Base-by-base conservation (phyloP, 495 filamentous ascomycete genomes). In the Stereocaulon alpinum region DNA sequence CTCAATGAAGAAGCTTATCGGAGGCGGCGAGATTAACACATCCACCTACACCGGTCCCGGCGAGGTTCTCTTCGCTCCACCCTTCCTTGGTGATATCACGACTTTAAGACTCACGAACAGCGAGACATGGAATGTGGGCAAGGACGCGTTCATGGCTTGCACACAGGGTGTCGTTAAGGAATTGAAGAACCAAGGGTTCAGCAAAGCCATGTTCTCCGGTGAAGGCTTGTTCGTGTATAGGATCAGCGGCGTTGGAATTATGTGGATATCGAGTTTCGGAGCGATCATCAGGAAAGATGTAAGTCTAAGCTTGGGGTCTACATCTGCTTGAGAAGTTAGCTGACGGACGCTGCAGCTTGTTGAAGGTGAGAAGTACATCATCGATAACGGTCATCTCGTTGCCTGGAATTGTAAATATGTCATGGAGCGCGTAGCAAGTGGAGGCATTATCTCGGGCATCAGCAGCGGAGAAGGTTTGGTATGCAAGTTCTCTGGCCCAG, bases 371-470 rank as follows among this genome's bases (percentile, higher is more conserved):
- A 82, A 82, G 57, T 98, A 95, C 70, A 87, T 90, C 58, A 83
- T 98, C 54, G 91, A 98, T 66, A 98, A 98, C 66, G 92, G 91
- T 11, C 91, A 98, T 63, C 76, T 98, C 6, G 91, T 98, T 1
- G 94, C 93, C 5, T 98, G 93, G 93, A 96, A 96, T 67, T 92
- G 88, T 70, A 87, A 94, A 62, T 98, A 97, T 67, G 75, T 85
- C 12, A 82, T 97, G 48, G 89, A 95, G 72, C 86, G 94, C 10
- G 87, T 91, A 12, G 83, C 93, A 0, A 90, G 86, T 20, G 93
- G 93, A 14, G 94, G 93, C 27, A 82, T 98, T 47, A 85, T 97
- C 6, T 91, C 87, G 27, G 81, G 82, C 27, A 71, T 94, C 22
- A 82, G 82, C 37, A 83, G 87, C 2, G 85, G 81, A 3, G 93